phyloP scores from a whole-genome alignment of 139 green algal genomes.

The Volvox reticuliferus region DNA sequence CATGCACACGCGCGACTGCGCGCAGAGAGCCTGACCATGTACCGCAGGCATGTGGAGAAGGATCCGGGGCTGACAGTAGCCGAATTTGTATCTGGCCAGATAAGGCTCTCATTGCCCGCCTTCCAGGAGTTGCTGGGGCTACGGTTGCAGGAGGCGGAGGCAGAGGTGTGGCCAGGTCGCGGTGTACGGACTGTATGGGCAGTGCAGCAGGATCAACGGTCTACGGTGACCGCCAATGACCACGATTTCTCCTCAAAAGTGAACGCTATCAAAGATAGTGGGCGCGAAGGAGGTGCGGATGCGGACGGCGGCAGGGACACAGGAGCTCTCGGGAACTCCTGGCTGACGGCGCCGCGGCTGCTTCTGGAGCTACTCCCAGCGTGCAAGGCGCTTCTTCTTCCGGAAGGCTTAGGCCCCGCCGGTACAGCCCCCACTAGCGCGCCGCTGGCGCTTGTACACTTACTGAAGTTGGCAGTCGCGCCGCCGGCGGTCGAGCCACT shows the following conservation, averaged over 20 bases:
- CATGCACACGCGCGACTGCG: background rate
- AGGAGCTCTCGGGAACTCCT: background rate
- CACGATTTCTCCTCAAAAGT: too few relatives aligned
- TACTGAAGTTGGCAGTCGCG: background rate
- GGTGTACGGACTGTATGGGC: background rate
- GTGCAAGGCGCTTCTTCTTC: background rate
- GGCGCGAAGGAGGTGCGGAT: background rate
- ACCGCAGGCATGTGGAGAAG: background rate
- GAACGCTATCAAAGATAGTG: background rate
- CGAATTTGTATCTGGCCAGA: background rate
- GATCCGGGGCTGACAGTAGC: background rate
- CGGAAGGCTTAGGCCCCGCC: too few relatives aligned
- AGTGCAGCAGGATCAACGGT: background rate
- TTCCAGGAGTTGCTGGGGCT: constrained; percentile 34
- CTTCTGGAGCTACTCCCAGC: constrained; percentile 43
- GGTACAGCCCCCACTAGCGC: background rate
- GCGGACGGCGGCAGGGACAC: background rate
- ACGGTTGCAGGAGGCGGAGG: background rate
- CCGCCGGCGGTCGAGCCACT: background rate
- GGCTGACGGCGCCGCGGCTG: constrained; percentile 35
- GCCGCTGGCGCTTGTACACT: constrained; percentile 7
- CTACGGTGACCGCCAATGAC: background rate
- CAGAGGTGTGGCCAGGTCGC: background rate
- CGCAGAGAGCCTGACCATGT: constrained; percentile 5
- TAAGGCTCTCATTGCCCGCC: background rate